Evolutionary conservation across 164 flowering plant genomes (phyloP).

Genomic region (Piper longum): DNA sequence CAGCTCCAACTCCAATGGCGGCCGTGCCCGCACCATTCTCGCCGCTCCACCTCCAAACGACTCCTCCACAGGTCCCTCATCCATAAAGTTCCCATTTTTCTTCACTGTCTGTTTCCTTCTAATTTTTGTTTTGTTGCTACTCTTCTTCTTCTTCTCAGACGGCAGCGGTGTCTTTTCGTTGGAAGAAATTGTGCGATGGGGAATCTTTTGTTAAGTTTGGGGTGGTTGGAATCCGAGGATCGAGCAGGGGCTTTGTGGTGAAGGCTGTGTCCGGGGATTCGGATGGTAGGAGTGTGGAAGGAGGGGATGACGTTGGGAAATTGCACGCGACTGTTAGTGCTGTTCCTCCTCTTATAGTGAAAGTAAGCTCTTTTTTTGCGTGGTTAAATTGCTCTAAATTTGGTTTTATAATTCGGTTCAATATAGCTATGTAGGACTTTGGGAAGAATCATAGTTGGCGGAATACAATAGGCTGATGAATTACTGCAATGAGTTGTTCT

Average conservation of each 20-base stretch:
- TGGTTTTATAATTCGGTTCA: neutral
- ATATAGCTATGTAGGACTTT: neutral
- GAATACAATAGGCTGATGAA: neutral
- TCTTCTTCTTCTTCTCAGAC: neutral
- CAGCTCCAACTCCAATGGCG: neutral
- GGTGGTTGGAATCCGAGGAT: too few relatives aligned
- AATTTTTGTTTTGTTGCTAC: neutral
- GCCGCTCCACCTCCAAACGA: neutral
- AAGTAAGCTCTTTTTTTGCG: conserved; percentile 18
- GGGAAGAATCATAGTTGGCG: neutral
- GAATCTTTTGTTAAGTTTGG: neutral
- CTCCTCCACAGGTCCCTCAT: neutral
- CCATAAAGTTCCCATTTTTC: neutral
- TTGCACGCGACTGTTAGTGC: conserved; percentile 11
- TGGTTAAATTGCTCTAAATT: neutral
- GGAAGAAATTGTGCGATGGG: conserved; percentile 4
- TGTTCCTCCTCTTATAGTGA: conserved; percentile 24
- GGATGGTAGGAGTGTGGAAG: conserved; percentile 6
- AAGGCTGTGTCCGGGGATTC: conserved; percentile 8
- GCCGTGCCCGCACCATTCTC: neutral
- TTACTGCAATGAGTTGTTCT: neutral
- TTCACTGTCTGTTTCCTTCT: too few relatives aligned
- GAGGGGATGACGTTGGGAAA: conserved; percentile 6
- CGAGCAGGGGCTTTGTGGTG: conserved; percentile 8
- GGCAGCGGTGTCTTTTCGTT: neutral